These are phyloP conservation scores for Boechera retrofracta DNA, from an alignment of 345 rosid species.

Conservation along the genomic window DNA sequence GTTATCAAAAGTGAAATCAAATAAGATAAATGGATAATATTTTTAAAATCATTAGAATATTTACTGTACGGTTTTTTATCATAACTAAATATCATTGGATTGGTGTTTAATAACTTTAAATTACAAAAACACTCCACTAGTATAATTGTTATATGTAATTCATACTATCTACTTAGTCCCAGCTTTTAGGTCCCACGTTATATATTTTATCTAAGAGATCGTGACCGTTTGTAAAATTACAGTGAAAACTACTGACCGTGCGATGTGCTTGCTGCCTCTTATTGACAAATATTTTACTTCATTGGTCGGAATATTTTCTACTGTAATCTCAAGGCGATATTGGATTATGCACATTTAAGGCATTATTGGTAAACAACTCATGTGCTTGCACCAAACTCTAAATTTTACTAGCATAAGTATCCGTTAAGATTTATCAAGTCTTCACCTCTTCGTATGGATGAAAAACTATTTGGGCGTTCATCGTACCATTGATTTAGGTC, in stretches of 20 bases:
- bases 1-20: neutral
- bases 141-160: neutral
- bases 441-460: too few species aligned
- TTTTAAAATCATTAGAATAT: neutral
- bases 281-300: constrained; percentile 7
- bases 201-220: neutral
- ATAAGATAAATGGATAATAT: neutral
- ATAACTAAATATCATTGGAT: neutral
- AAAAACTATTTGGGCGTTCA: too few species aligned
- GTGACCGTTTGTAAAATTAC: constrained; percentile 3
- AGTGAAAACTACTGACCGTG: neutral
- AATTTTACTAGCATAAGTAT: too few species aligned
- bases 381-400: too few species aligned
- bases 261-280: constrained; percentile 30
- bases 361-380: too few species aligned
- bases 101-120: neutral
- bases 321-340: too few species aligned
- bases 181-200: constrained; percentile 2
- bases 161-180: neutral
- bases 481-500: too few species aligned
- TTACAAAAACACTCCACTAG: neutral
- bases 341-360: too few species aligned
- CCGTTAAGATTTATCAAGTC: too few species aligned
- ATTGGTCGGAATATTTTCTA: neutral
- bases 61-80: neutral